phyloP scores from a whole-genome alignment of 2,329 filamentous ascomycete genomes.

The Botrytis hyacinthi region DNA sequence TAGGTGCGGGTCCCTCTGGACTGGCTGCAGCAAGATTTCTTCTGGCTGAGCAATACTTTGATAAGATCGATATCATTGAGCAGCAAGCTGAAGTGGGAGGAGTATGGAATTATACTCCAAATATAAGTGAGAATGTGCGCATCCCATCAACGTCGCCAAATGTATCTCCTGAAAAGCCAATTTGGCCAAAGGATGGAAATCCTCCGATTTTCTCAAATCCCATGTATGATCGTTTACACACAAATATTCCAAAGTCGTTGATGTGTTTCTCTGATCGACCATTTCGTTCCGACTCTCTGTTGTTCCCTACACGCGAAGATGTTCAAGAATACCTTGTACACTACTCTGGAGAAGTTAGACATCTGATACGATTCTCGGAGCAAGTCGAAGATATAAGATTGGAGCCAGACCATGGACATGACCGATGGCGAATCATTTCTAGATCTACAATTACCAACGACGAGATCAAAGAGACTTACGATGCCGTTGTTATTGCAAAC shows the following conservation, averaged over 20 bases:
- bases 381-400: slow-evolving; percentile 62
- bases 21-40: slow-evolving; percentile 80
- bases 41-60: slow-evolving; percentile 66
- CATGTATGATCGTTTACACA: slow-evolving; percentile 78
- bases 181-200: slow-evolving; percentile 44
- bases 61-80: slow-evolving; percentile 75
- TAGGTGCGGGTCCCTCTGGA: slow-evolving; percentile 81
- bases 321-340: slow-evolving; percentile 72
- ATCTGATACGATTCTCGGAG: slow-evolving; percentile 67
- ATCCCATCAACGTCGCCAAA: slow-evolving; percentile 70
- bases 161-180: slow-evolving; percentile 61
- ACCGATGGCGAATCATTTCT: slow-evolving; percentile 54
- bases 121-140: slow-evolving; percentile 46
- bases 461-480: slow-evolving; percentile 44
- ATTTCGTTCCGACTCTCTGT: slow-evolving; percentile 61
- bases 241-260: slow-evolving; percentile 78
- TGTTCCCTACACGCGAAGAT: slow-evolving; percentile 71
- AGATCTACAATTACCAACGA: slow-evolving; percentile 33
- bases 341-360: slow-evolving; percentile 63
- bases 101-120: slow-evolving; percentile 74
- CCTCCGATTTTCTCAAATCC: slow-evolving; percentile 70
- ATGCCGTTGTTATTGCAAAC: slow-evolving; percentile 72
- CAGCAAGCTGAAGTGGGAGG: slow-evolving; percentile 76
- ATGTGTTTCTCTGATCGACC: slow-evolving; percentile 76
- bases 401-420: slow-evolving; percentile 31